Base-by-base conservation (phyloP, 768 basidiomycete species). In the Boletus sp. region DNA sequence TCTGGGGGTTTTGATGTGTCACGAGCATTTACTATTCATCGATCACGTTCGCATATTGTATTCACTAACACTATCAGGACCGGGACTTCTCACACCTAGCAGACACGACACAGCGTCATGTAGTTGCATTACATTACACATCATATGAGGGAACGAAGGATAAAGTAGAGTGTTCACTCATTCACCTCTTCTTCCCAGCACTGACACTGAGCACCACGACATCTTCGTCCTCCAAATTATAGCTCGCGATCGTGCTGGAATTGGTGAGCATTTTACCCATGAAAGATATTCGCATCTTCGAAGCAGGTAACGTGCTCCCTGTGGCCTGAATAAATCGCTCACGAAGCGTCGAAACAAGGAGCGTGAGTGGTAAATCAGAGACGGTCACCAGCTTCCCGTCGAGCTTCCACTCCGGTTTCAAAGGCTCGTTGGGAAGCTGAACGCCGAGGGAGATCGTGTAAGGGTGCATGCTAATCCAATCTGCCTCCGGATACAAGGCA, bases 151-250 rank as follows among this genome's bases (percentile, higher is more conserved):
- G 40, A 40, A 50, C n/a, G 17, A 42, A 17, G 47, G n/a, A 47
- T 33, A 53, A 39, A 39, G 44, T 25, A 37, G 34, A 50, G 9
- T 35, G 39, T 30, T 27, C 29, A 8, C 32, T 17, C 33, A 19
- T 67, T 71, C 67, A 83, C 74, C 83, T 89, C 75, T 88, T 93
- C 77, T 83, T 90, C 56, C 76, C 72, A 50, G 89, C 87, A 54
- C 88, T 83, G 33, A 98, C 77, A 51, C 82, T 88, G 63, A 97
- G 77, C 15, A 86, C 80, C 19, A 98, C 71, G 50, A 83, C 56
- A 69, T 98, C 95, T 64, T 94, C 94, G 59, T 96, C 92, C 71
- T 95, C 93, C 60, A 98, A 67, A 69, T 98, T 98, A 64, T 90
- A 88, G 58, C 77, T 81, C 25, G 92, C 94, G 61, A 98, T 83